Evolutionary conservation across 1,284 basidiomycete genomes (phyloP), one percentile per base, ranked within the genome.

Genomic region (Salmacisia buchloeana): DNA sequence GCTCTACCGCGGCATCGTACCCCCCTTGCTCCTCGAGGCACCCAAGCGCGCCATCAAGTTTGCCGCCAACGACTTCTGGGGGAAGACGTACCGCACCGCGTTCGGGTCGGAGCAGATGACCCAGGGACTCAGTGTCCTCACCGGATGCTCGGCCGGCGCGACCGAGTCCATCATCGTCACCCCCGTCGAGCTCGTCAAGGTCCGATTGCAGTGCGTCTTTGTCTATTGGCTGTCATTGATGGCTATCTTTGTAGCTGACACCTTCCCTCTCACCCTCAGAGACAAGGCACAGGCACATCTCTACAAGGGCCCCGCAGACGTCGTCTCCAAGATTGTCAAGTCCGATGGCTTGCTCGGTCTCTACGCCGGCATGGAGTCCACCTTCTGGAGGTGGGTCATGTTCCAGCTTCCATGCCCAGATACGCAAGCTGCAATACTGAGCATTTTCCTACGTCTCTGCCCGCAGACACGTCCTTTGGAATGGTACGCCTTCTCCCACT

Each of bases 31-130:
- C 78, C 83, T 98, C 62, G 94, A 99, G 82, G 96, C 96, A 25
- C 96, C 94, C 3, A 99, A 99, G 83, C 87, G 94, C 82, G 94
- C 94, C 21, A 89, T 94, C 66, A 99, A 99, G 85, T 99, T 83
- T 64, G 93, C 83, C 64, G 38, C 38, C 13, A 43, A 43, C 31
- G 58, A 45, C 76, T 94, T 90, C 79, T 98, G 96, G 96, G 94
- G 71, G 27, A 77, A 76, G 41, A 71, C 70, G 12, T 78, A 73
- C 69, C 62, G 65, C 18, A 25, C 27, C 7, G 27, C 87, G 15
- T 81, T 86, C 18, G 92, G 92, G 36, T 84, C 88, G 75, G 82
- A 83, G 49, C 89, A 93, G 80, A 97, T 94, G 89, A 93, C 88
- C 2, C 92, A 92, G 75, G 81, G 85, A 4, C 80, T 98, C 33